These are phyloP conservation scores for Rhodocollybia butyracea DNA, from an alignment of 768 basidiomycete species.

Conservation along the genomic window DNA sequence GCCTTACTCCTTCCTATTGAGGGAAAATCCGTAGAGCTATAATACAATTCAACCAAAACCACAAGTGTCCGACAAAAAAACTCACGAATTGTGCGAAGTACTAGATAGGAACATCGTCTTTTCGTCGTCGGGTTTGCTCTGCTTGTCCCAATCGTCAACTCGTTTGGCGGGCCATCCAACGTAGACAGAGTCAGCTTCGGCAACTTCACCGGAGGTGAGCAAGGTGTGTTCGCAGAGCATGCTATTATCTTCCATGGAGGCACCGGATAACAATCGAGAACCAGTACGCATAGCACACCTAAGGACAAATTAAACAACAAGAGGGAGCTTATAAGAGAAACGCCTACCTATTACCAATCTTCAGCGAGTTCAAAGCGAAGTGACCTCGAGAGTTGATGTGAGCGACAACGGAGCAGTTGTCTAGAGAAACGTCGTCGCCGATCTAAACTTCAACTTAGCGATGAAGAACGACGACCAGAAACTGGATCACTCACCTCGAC, in stretches of 20 bases:
- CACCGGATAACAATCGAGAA: slow-evolving; percentile 44
- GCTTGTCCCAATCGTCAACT: slow-evolving; percentile 18
- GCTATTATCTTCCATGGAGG: slow-evolving; percentile 46
- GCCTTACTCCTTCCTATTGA: too few relatives aligned
- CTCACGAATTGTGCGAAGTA: too few relatives aligned
- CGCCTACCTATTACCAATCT: slow-evolving; percentile 34
- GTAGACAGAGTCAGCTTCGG: slow-evolving; percentile 35
- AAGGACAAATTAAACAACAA: not conserved
- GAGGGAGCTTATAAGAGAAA: not conserved
- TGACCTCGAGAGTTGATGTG: slow-evolving; percentile 46
- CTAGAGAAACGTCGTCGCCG: slow-evolving; percentile 40
- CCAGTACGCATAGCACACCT: slow-evolving; percentile 44
- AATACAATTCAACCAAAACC: too few relatives aligned
- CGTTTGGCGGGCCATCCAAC: slow-evolving; percentile 42
- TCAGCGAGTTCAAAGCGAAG: slow-evolving; percentile 39
- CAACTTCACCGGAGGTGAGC: slow-evolving; percentile 43
- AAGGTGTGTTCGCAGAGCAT: slow-evolving; percentile 49
- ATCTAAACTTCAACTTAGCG: slow-evolving; percentile 21
- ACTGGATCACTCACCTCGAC: slow-evolving; percentile 27
- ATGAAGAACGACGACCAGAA: not conserved
- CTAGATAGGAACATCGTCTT: not conserved
- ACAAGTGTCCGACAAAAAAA: too few relatives aligned
- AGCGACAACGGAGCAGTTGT: slow-evolving; percentile 45
- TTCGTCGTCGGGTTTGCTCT: slow-evolving; percentile 9
- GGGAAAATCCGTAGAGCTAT: too few relatives aligned